These are phyloP conservation scores for Fusarium sp. DNA, from an alignment of 2,329 filamentous ascomycete genomes.

Conservation along the genomic window DNA sequence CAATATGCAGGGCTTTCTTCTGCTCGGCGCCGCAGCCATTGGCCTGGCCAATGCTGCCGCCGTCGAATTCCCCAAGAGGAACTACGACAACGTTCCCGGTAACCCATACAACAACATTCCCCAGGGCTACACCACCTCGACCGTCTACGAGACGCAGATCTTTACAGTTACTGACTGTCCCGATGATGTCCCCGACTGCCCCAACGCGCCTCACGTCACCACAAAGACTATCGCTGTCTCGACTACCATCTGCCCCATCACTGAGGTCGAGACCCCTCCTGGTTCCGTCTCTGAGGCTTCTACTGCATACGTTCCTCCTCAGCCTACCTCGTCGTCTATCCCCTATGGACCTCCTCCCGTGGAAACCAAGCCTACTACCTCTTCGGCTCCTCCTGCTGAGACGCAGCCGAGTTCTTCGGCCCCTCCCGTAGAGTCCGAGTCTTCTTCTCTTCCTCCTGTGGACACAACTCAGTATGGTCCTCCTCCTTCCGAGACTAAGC, in stretches of 20 bases:
- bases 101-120: background rate
- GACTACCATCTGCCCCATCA: constrained; percentile 28
- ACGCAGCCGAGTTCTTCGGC: background rate
- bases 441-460: background rate
- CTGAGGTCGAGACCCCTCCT: background rate
- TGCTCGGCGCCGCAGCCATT: constrained; percentile 32
- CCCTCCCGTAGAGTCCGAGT: background rate
- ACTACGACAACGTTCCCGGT: constrained; percentile 16
- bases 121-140: constrained; percentile 8
- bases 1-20: constrained; percentile 33
- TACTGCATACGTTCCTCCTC: background rate
- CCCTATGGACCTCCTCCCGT: constrained; percentile 6
- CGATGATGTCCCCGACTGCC: constrained; percentile 24
- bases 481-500: constrained; percentile 3
- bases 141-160: constrained; percentile 24
- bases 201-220: constrained; percentile 7
- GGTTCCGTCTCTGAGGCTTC: background rate
- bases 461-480: constrained; percentile 1
- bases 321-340: background rate
- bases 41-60: constrained; percentile 35
- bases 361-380: constrained; percentile 5
- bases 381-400: background rate
- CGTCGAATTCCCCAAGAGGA: constrained; percentile 24
- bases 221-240: constrained; percentile 28
- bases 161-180: constrained; percentile 22